Conservation (phyloP, 169 alveolate species). For the Eimeria maxima region DNA sequence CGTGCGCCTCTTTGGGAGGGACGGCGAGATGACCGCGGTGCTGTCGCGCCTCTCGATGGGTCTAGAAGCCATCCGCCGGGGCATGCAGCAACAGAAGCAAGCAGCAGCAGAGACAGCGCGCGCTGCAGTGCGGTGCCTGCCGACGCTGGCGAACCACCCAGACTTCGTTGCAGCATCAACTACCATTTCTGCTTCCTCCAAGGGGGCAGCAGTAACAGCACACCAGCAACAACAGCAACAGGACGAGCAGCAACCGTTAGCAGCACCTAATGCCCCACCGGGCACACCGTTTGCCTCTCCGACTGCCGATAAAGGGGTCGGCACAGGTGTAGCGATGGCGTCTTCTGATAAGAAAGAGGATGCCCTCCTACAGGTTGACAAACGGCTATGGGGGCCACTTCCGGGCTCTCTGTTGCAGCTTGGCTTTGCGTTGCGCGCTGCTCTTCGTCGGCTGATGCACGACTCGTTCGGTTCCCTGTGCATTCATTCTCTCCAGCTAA, state of each 20-base stretch:
- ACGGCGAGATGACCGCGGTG: conserved; percentile 77
- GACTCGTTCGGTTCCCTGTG: conserved; percentile 61
- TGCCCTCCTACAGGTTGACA: conserved; percentile 20
- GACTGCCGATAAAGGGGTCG: too few relatives aligned
- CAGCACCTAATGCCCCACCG: not conserved
- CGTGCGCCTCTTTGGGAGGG: conserved; percentile 27
- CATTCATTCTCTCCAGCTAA: conserved; percentile 73
- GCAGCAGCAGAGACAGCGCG: conserved; percentile 63
- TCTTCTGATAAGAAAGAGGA: not conserved
- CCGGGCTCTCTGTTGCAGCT: conserved; percentile 62
- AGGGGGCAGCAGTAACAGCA: not conserved
- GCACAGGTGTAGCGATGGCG: not conserved
- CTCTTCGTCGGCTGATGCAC: conserved; percentile 42
- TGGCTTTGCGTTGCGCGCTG: conserved; percentile 30
- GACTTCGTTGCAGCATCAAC: conserved; percentile 49
- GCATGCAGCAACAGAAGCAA: conserved; percentile 65
- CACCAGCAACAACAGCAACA: conserved; percentile 47
- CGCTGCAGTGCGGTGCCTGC: conserved; percentile 64
- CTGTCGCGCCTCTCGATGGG: conserved; percentile 72
- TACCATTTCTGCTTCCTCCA: not conserved
- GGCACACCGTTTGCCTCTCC: not conserved
- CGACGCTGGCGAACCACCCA: conserved; percentile 35
- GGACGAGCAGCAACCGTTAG: not conserved
- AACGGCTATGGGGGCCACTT: conserved; percentile 61
- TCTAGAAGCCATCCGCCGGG: conserved; percentile 63